Evolutionary conservation across 2,329 filamentous ascomycete genomes (phyloP).

Genomic region (Fusarium circinatum): DNA sequence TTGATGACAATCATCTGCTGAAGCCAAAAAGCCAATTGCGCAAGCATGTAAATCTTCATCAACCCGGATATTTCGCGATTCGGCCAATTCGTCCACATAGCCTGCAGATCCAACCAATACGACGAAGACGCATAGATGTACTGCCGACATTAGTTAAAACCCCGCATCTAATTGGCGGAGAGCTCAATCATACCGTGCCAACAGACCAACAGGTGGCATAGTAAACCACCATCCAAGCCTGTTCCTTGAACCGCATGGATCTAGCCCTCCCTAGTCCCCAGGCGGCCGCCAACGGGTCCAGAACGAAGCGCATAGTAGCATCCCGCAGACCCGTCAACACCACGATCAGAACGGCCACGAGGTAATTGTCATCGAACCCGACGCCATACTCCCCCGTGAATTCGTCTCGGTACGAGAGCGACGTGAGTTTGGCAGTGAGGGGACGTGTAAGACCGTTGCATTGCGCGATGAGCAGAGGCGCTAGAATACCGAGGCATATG

Average conservation of each 20-base stretch:
- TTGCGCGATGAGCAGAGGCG: conserved; percentile 83
- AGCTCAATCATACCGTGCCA: conserved; percentile 74
- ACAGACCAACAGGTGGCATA: conserved; percentile 82
- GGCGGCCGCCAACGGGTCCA: conserved; percentile 78
- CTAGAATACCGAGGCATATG: conserved; percentile 85
- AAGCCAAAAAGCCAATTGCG: conserved; percentile 90
- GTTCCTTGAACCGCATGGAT: conserved; percentile 87
- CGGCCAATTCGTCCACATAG: conserved; percentile 89
- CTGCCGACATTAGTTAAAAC: conserved; percentile 54
- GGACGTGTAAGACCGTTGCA: conserved; percentile 80
- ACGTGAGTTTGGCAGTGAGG: conserved; percentile 86
- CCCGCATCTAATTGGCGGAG: fast-evolving
- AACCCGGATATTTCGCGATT: conserved; percentile 76
- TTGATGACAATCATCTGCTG: conserved; percentile 95
- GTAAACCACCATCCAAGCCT: conserved; percentile 90
- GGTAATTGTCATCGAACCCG: conserved; percentile 81
- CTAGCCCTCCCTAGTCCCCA: conserved; percentile 81
- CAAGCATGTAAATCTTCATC: conserved; percentile 89
- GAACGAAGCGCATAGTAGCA: conserved; percentile 84
- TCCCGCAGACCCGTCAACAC: conserved; percentile 88
- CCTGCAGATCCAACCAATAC: conserved; percentile 79
- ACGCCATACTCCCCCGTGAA: conserved; percentile 74
- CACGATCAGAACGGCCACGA: conserved; percentile 83
- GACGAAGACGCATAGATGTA: conserved; percentile 82
- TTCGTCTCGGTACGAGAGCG: conserved; percentile 78